phyloP scores from a whole-genome alignment of 2,329 filamentous ascomycete genomes.

The Botrytis pseudocinerea region DNA sequence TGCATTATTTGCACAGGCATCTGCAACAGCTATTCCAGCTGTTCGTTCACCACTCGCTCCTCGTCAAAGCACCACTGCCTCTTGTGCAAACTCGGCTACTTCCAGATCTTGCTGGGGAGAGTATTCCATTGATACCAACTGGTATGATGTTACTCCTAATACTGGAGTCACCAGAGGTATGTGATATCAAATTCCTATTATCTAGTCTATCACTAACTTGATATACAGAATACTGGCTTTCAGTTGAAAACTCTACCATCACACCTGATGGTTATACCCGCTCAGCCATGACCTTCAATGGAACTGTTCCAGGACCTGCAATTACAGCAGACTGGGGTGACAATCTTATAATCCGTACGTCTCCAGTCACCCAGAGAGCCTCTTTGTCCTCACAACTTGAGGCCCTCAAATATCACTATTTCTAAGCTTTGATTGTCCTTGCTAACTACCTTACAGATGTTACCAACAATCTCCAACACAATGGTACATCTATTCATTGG shows the following conservation, averaged over 20 bases:
- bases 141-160: constrained; percentile 37
- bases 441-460: constrained; percentile 32
- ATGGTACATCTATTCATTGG: constrained; percentile 54
- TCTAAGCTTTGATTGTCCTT: background rate
- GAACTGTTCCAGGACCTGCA: constrained; percentile 43
- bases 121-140: constrained; percentile 40
- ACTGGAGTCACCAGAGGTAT: constrained; percentile 41
- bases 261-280: constrained; percentile 45
- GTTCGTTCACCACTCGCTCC: constrained; percentile 24
- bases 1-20: constrained; percentile 28
- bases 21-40: constrained; percentile 32
- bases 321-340: constrained; percentile 45
- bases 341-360: constrained; percentile 35
- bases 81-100: constrained; percentile 38
- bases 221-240: constrained; percentile 34
- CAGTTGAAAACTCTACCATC: constrained; percentile 35
- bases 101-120: constrained; percentile 40
- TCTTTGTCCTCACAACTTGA: background rate
- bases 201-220: constrained; percentile 22
- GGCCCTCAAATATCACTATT: background rate
- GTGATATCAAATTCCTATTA: background rate
- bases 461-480: constrained; percentile 42
- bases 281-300: constrained; percentile 56
- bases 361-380: background rate
- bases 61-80: constrained; percentile 22